phyloP scores from a whole-genome alignment of 148 eudicot genomes.

The Pharnaceum exiguum region DNA sequence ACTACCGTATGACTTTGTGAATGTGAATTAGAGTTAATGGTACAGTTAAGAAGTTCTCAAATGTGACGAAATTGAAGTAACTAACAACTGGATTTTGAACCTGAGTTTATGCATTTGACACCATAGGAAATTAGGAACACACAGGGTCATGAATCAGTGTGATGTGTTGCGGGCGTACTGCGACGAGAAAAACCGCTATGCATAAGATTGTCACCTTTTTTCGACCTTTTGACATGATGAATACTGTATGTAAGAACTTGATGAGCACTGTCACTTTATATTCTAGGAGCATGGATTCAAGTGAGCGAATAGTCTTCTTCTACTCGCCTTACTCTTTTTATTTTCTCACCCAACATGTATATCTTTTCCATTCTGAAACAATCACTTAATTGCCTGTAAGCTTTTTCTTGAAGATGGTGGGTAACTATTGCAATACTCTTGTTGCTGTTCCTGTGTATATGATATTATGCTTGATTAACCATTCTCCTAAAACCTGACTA shows the following conservation, averaged over 20 bases:
- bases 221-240: neutral
- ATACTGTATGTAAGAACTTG: neutral
- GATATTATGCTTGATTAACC: too few species aligned
- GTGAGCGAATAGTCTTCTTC: too few species aligned
- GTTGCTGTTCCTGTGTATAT: too few species aligned
- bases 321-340: too few species aligned
- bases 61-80: neutral
- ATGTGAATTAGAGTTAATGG: neutral
- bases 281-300: neutral
- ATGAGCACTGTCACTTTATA: neutral
- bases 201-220: constrained; percentile 31
- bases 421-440: too few species aligned
- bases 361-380: too few species aligned
- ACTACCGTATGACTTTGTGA: too few species aligned
- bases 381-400: too few species aligned
- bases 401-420: too few species aligned
- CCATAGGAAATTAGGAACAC: constrained; percentile 68
- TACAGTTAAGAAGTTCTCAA: neutral
- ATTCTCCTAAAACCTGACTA: too few species aligned
- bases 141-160: constrained; percentile 47
- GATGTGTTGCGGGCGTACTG: constrained; percentile 43
- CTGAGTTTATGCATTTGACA: constrained; percentile 20
- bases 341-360: too few species aligned
- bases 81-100: neutral
- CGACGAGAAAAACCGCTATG: constrained; percentile 52